A percentile compares a stretch with the other conserved stretches of the same genome.
phyloP scores from a whole-genome alignment of 2,329 filamentous ascomycete genomes.

The Aaosphaeria arxii region DNA sequence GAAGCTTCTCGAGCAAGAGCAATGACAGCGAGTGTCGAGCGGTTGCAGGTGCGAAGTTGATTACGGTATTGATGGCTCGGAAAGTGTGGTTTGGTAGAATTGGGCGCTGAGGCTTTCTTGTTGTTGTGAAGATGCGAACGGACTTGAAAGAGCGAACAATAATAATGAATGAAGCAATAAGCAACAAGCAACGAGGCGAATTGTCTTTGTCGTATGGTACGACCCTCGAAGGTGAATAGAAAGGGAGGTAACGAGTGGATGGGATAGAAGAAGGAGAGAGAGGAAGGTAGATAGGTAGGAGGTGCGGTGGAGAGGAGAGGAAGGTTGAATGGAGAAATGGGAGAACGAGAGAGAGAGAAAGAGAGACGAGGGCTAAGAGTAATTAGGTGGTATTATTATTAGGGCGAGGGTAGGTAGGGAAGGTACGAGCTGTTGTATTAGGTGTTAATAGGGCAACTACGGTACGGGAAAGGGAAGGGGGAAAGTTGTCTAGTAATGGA shows the following conservation, averaged over 20 bases:
- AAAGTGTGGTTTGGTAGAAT: constrained; percentile 12
- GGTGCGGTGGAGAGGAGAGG: constrained; percentile 1
- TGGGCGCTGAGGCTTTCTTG: no score
- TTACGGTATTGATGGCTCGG: constrained; percentile 17
- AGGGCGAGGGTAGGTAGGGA: no score
- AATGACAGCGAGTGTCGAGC: not conserved
- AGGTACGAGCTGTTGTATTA: no score
- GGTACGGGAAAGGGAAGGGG: no score
- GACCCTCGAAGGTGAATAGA: constrained; percentile 28
- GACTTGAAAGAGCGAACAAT: constrained; percentile 38
- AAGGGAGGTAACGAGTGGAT: constrained; percentile 36
- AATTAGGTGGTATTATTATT: no score
- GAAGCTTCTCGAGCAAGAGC: no score
- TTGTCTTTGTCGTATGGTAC: constrained; percentile 15
- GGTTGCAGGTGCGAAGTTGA: constrained; percentile 19
- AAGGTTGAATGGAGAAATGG: constrained; percentile 21
- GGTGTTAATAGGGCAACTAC: no score
- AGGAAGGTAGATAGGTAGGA: constrained; percentile 12
- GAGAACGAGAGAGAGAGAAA: constrained; percentile 27
- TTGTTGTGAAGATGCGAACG: constrained; percentile 30
- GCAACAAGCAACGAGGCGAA: constrained; percentile 18
- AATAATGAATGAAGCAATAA: constrained; percentile 32
- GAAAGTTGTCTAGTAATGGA: no score
- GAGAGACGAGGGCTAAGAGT: constrained; percentile 32
- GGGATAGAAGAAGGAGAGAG: constrained; percentile 28